Percentiles rank a stretch among this genome's conserved stretches.
phyloP scores from a whole-genome alignment of 768 basidiomycete genomes.

The Lactarius trivialis region DNA sequence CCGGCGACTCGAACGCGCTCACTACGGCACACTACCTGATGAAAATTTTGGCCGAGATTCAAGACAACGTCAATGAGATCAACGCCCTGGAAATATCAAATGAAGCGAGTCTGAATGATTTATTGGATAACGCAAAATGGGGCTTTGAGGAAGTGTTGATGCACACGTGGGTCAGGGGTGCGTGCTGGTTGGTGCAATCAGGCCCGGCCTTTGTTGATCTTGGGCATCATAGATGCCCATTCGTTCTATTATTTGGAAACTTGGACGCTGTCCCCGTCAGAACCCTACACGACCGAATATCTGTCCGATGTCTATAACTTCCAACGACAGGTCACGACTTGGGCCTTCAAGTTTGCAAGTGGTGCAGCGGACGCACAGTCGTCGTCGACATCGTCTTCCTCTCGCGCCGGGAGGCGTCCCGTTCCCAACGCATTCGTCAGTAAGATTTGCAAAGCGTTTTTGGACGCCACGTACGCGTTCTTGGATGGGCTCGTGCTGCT shows the following conservation, averaged over 20 bases:
- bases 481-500: slow-evolving; percentile 80
- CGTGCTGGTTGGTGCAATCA: slow-evolving; percentile 18
- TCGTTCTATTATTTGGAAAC: slow-evolving; percentile 79
- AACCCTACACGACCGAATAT: slow-evolving; percentile 65
- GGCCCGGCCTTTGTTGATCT: neutral
- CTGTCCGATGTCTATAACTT: slow-evolving; percentile 73
- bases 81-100: slow-evolving; percentile 70
- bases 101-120: slow-evolving; percentile 64
- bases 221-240: slow-evolving; percentile 57
- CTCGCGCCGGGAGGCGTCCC: slow-evolving; percentile 48
- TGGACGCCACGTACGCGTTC: slow-evolving; percentile 80
- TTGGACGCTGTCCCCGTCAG: slow-evolving; percentile 64
- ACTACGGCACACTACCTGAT: slow-evolving; percentile 75
- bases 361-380: slow-evolving; percentile 49
- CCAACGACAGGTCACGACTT: slow-evolving; percentile 69
- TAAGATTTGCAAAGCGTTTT: slow-evolving; percentile 78
- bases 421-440: slow-evolving; percentile 57
- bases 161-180: slow-evolving; percentile 78
- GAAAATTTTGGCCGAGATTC: slow-evolving; percentile 76
- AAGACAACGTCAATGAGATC: slow-evolving; percentile 80
- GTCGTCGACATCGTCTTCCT: slow-evolving; percentile 39
- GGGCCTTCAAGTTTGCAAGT: slow-evolving; percentile 75
- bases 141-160: slow-evolving; percentile 79
- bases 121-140: slow-evolving; percentile 83
- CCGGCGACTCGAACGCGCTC: slow-evolving; percentile 72